phyloP scores from a whole-genome alignment of 768 basidiomycete species.

The Hygrocybe punicea region DNA sequence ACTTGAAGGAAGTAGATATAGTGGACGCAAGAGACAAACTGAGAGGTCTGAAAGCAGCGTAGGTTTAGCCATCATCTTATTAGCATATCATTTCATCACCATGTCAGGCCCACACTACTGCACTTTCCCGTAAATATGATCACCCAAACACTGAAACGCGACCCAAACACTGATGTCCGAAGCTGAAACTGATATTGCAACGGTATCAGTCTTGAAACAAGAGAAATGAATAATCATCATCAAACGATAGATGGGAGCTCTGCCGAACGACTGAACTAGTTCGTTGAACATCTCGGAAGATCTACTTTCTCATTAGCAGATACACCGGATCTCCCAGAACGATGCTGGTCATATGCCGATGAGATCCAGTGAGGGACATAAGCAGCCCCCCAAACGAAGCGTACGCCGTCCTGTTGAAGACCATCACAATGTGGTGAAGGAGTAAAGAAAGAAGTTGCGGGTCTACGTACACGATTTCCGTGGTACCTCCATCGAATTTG shows the following conservation, averaged over 20 bases:
- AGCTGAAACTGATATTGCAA: too few relatives aligned
- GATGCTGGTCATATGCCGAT: conserved; percentile 86
- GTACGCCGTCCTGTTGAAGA: conserved; percentile 74
- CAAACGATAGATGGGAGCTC: too few relatives aligned
- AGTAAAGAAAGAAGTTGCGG: conserved; percentile 10
- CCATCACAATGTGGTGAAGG: not conserved
- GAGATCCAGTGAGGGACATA: conserved; percentile 90
- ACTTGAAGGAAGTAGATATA: conserved; percentile 36
- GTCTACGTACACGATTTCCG: conserved; percentile 77
- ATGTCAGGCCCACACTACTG: too few relatives aligned
- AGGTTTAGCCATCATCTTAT: not conserved
- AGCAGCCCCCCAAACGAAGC: conserved; percentile 94
- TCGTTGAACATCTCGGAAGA: too few relatives aligned
- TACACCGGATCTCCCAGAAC: conserved; percentile 93
- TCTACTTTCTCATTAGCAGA: conserved; percentile 76
- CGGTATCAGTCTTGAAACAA: too few relatives aligned
- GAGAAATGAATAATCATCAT: too few relatives aligned
- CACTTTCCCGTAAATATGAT: too few relatives aligned
- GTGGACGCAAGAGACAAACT: conserved; percentile 44
- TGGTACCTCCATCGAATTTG: conserved; percentile 86
- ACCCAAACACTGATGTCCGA: too few relatives aligned
- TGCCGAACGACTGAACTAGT: too few relatives aligned
- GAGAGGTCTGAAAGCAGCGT: conserved; percentile 40
- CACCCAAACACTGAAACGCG: too few relatives aligned
- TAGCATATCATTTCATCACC: not conserved